Base-by-base conservation (phyloP, 352 stramenopile species). In the Pythium sp. region DNA sequence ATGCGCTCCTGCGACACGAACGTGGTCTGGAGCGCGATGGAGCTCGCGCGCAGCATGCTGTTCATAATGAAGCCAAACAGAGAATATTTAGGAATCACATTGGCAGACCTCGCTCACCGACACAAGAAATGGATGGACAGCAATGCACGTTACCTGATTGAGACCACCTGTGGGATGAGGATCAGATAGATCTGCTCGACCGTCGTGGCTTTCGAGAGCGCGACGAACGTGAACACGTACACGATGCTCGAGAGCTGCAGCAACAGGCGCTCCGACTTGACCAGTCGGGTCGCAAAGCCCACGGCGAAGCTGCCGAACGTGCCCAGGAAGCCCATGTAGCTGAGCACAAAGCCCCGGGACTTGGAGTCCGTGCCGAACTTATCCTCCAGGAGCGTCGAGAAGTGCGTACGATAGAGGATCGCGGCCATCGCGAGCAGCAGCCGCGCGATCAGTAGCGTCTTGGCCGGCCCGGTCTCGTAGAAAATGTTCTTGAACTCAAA, bases 21-120 rank as follows among this genome's bases (percentile, higher is more conserved):
- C 28, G 81, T 80, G 26, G 86, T 93, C 68, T 94, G 84, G 3
- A 94, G 62, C 5, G 80, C 84, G 49, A 92, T 80, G 7, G 84
- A 92, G 60, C 82, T 91, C n/a, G 86, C 86, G n/a, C 86, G 86
- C 56, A 93, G 72, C 60, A 94, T 86, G 58, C 86, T 94, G 51
- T 72, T 15, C 18, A 69, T 38, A 58, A 65, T 38, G 18, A 43
- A 12, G 65, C 15, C n/a, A 64, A 41, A 63, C 4, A 46, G n/a
- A 7, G 15, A 41, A 59, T 28, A 38, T 28, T 41, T 22, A 38
- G 14, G 18, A 3, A 30, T 58, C 54, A 47, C 14, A 47, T 43
- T 4, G 34, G 9, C 7, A 4, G 15, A 47, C 56, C 20, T 12
- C 26, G 46, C 24, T 64, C 5, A 34, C 7, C 49, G 24, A 49